These are phyloP conservation scores for Leishmania amazonensis DNA, from an alignment of 208 protist genomes.

Conservation along the genomic window DNA sequence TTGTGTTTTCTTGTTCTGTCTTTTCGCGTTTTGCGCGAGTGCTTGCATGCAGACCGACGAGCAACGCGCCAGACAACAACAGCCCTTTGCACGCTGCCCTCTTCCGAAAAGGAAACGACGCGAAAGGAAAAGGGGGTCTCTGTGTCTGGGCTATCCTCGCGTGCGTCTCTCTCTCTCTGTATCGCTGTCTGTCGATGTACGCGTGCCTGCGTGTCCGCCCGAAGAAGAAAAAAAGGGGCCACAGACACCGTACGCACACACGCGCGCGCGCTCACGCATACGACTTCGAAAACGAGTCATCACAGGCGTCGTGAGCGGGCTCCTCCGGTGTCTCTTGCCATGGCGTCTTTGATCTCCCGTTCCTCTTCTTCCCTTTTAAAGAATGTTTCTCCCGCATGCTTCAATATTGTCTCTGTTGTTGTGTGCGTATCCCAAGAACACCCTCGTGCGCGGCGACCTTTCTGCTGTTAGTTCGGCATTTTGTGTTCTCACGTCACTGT, in stretches of 20 bases:
- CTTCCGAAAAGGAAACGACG: background rate
- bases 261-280: no score
- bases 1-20: background rate
- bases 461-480: background rate
- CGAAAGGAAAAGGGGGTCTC: no score
- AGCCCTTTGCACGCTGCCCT: background rate
- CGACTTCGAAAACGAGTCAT: no score
- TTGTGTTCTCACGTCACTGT: background rate
- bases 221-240: no score
- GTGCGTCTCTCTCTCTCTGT: no score
- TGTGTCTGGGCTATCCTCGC: no score
- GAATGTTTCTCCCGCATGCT: background rate
- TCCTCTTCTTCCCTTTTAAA: background rate
- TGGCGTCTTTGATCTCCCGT: background rate
- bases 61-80: background rate
- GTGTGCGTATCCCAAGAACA: background rate
- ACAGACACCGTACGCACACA: no score
- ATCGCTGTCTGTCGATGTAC: background rate
- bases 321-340: background rate
- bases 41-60: background rate
- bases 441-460: background rate
- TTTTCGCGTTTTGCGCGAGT: background rate
- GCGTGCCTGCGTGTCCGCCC: background rate
- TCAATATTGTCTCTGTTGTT: background rate
- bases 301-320: no score